These are phyloP conservation scores for Phytophthora hybrid DNA, from an alignment of 352 stramenopile species.

Conservation along the genomic window DNA sequence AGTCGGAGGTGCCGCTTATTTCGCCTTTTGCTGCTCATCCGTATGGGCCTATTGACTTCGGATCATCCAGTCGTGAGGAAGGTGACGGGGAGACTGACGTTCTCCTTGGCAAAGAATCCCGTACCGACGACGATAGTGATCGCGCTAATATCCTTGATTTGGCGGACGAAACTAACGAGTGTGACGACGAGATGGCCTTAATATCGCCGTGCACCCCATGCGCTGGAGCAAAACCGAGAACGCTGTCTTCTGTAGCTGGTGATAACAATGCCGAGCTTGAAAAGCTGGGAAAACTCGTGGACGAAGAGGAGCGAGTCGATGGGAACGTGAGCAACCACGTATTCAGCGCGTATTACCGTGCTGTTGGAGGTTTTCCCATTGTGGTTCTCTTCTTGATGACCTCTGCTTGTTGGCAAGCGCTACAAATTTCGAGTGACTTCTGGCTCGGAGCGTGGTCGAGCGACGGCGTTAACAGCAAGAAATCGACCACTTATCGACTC, in stretches of 20 bases:
- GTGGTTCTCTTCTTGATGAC: constrained; percentile 49
- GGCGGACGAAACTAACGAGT: constrained; percentile 23
- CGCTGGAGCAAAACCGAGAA: constrained; percentile 13
- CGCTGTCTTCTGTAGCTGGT: not conserved
- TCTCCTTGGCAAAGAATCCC: constrained; percentile 11
- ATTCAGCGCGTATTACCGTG: constrained; percentile 52
- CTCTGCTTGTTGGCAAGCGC: constrained; percentile 75
- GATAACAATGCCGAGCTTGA: constrained; percentile 14
- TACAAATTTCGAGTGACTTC: constrained; percentile 90
- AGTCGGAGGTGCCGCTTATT: constrained; percentile 21
- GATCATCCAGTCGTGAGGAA: not conserved
- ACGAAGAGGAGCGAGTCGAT: constrained; percentile 39
- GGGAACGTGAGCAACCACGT: constrained; percentile 45
- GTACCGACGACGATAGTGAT: constrained; percentile 13
- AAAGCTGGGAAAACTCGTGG: constrained; percentile 39
- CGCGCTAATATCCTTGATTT: constrained; percentile 11
- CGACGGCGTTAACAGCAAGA: constrained; percentile 45
- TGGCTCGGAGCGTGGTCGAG: constrained; percentile 90
- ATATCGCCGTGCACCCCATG: constrained; percentile 39
- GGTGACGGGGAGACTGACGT: constrained; percentile 18
- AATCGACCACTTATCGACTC: constrained; percentile 44
- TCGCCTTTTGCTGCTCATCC: constrained; percentile 31
- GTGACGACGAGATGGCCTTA: constrained; percentile 37
- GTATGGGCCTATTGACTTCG: constrained; percentile 16
- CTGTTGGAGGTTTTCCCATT: constrained; percentile 50